phyloP scores from a whole-genome alignment of 352 stramenopile genomes.

The Aphanomyces stellatus region DNA sequence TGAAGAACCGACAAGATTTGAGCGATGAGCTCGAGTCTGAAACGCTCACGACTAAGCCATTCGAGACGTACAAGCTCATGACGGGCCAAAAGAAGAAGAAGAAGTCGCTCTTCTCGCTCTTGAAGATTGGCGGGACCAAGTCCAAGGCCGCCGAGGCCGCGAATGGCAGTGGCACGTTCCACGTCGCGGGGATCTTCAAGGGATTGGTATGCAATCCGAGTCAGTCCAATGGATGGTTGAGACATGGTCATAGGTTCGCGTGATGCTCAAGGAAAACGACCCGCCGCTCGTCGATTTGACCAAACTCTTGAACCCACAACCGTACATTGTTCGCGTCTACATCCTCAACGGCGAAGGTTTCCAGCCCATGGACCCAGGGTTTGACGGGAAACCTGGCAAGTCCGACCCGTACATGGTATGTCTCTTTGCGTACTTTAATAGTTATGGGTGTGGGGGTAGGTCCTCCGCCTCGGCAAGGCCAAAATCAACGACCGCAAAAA shows the following conservation, averaged over 20 bases:
- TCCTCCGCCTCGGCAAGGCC: conserved; percentile 74
- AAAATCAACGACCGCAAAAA: conserved; percentile 87
- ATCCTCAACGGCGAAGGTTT: conserved; percentile 80
- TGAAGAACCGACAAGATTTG: conserved; percentile 63
- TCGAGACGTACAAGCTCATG: conserved; percentile 82
- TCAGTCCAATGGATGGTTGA: not conserved
- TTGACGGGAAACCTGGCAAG: conserved; percentile 75
- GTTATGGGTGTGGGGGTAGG: not conserved
- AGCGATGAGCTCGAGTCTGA: conserved; percentile 58
- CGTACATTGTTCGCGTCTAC: conserved; percentile 83
- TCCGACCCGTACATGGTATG: conserved; percentile 80
- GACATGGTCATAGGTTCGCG: conserved; percentile 24
- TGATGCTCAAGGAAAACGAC: conserved; percentile 79
- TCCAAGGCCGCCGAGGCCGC: conserved; percentile 17
- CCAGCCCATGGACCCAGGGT: conserved; percentile 76
- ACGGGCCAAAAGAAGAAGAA: conserved; percentile 75
- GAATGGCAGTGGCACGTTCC: conserved; percentile 49
- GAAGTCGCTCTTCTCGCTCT: conserved; percentile 41
- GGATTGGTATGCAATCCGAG: conserved; percentile 44
- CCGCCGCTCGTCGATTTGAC: conserved; percentile 63
- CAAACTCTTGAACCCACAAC: conserved; percentile 50
- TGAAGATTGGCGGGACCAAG: conserved; percentile 71
- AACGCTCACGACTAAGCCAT: conserved; percentile 68
- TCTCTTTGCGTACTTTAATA: not conserved
- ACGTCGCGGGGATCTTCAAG: conserved; percentile 85